Evolutionary conservation across 2,329 filamentous ascomycete genomes (phyloP).

Genomic region (Cryoendolithus antarcticus): DNA sequence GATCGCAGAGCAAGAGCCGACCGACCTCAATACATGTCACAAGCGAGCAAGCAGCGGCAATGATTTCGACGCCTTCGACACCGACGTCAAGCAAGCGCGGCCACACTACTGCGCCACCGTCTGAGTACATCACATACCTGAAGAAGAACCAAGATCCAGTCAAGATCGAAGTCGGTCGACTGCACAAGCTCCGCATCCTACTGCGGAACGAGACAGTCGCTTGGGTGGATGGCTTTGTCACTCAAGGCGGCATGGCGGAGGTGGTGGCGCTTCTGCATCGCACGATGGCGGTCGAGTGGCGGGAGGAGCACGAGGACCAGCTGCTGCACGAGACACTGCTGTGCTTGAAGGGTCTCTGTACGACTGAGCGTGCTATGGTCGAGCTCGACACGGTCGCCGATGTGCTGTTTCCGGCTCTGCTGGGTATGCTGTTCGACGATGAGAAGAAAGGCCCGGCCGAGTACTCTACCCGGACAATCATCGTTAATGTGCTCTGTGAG

Average conservation of each 20-base stretch:
- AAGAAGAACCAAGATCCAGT: constrained; percentile 70
- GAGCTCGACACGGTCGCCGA: constrained; percentile 69
- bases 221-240: constrained; percentile 89
- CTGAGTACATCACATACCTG: constrained; percentile 78
- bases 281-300: constrained; percentile 95
- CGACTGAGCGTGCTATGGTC: constrained; percentile 72
- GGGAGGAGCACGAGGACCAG: constrained; percentile 91
- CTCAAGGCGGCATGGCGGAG: constrained; percentile 82
- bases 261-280: constrained; percentile 75
- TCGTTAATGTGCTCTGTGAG: constrained; percentile 66
- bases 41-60: constrained; percentile 9
- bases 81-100: constrained; percentile 19
- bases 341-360: constrained; percentile 88
- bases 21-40: constrained; percentile 52
- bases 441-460: constrained; percentile 96
- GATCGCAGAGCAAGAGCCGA: constrained; percentile 45
- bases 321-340: constrained; percentile 84
- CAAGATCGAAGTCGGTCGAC: constrained; percentile 78
- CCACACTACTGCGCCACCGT: constrained; percentile 61
- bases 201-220: constrained; percentile 88
- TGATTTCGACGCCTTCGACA: constrained; percentile 2
- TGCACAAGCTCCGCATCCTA: constrained; percentile 83
- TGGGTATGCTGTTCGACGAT: constrained; percentile 90
- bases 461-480: constrained; percentile 82
- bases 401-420: constrained; percentile 71